Evolutionary conservation across 2,329 filamentous ascomycete genomes (phyloP).

Genomic region (Fusarium floridanum): DNA sequence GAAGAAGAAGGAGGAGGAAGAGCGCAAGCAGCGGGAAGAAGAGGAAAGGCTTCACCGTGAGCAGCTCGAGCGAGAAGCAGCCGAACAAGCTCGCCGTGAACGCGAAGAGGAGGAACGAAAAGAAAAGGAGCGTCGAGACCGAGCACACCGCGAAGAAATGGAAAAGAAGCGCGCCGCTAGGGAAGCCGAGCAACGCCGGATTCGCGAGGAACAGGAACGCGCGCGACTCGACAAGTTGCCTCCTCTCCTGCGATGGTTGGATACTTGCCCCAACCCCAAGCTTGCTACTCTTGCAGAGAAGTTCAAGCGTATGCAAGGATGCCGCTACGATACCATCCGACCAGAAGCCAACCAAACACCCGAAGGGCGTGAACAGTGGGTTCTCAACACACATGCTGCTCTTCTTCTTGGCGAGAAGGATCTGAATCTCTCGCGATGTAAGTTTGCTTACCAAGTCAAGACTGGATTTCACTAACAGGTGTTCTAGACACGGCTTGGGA

Average conservation of each 20-base stretch:
- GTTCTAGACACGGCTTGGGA: conserved; percentile 70
- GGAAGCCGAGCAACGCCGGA: conserved; percentile 64
- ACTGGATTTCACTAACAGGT: conserved; percentile 8
- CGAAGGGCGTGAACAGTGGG: conserved; percentile 74
- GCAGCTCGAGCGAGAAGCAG: conserved; percentile 61
- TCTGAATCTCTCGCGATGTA: conserved; percentile 70
- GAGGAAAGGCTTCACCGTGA: conserved; percentile 61
- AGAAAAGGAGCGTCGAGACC: conserved; percentile 63
- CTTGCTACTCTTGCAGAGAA: conserved; percentile 63
- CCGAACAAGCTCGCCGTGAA: conserved; percentile 62
- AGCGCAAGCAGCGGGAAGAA: conserved; percentile 57
- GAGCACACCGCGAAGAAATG: conserved; percentile 58
- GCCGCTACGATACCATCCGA: conserved; percentile 74
- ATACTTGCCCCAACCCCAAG: conserved; percentile 65
- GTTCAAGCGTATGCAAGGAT: conserved; percentile 70
- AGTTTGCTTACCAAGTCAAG: conserved; percentile 48
- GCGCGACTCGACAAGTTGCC: conserved; percentile 69
- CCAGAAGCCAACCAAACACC: conserved; percentile 64
- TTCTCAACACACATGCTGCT: conserved; percentile 74
- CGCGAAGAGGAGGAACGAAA: conserved; percentile 66
- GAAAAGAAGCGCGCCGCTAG: conserved; percentile 63
- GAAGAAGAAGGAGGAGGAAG: conserved; percentile 55
- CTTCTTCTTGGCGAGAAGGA: conserved; percentile 75
- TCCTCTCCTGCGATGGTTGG: conserved; percentile 72
- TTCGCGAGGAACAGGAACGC: conserved; percentile 68